Percentiles rank a stretch among this genome's conserved stretches.
phyloP scores from a whole-genome alignment of 768 basidiomycete genomes.

The Plicaturopsis crispa region DNA sequence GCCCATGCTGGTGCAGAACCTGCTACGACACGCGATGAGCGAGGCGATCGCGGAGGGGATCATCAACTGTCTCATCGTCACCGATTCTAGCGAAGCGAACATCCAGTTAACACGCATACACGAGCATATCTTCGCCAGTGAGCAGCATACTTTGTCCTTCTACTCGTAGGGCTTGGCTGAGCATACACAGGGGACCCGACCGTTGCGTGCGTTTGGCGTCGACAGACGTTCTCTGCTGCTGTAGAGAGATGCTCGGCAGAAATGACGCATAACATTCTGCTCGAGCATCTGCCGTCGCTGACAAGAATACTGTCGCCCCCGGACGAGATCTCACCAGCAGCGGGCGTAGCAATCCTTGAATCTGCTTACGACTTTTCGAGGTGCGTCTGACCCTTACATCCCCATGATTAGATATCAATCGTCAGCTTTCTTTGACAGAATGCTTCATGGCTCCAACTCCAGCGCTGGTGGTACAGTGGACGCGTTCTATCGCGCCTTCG shows the following conservation, averaged over 20 bases:
- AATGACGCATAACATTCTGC: conserved; percentile 58
- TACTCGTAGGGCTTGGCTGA: not conserved
- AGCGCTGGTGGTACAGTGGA: conserved; percentile 43
- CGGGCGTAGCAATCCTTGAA: conserved; percentile 54
- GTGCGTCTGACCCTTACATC: too few species aligned
- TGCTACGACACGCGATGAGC: conserved; percentile 75
- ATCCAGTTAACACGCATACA: conserved; percentile 80
- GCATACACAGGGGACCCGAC: conserved; percentile 62
- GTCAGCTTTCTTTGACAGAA: too few species aligned
- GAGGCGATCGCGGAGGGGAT: conserved; percentile 69
- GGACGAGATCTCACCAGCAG: conserved; percentile 31
- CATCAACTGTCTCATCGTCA: conserved; percentile 81
- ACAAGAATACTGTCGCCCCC: conserved; percentile 39
- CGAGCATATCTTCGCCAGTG: conserved; percentile 80
- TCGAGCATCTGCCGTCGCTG: conserved; percentile 66
- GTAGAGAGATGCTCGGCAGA: conserved; percentile 71
- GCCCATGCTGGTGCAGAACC: conserved; percentile 70
- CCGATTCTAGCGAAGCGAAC: conserved; percentile 80
- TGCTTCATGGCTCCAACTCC: conserved; percentile 70
- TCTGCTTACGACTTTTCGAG: conserved; percentile 69
- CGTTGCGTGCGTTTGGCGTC: conserved; percentile 85
- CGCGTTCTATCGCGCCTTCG: conserved; percentile 81
- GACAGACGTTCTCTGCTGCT: conserved; percentile 84
- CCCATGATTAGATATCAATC: too few species aligned
- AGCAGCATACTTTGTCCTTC: conserved; percentile 20